Evolutionary conservation across 129 eudicot species (phyloP), one percentile per base, ranked within the genome.

Genomic region (Flaveria ramosissima): DNA sequence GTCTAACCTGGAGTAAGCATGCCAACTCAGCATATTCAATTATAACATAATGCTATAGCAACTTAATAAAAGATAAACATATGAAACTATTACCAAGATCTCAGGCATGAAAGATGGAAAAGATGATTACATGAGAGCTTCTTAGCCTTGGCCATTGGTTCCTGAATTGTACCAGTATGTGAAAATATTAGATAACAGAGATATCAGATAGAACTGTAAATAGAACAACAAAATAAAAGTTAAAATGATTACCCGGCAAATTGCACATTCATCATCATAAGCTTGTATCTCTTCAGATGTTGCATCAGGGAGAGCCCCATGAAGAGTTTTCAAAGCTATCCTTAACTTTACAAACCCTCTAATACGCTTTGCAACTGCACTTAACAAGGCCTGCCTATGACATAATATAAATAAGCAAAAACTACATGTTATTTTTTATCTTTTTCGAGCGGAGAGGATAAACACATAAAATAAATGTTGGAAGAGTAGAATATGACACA

Each of bases 61-160:
- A 47, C 75, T 55, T 48, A 72, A 71, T 70, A 53, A 21, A 42
- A 11, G 46, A 13, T 17, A 60, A 12, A 69, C 41, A 42, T 10
- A 48, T 53, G 71, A 24, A 27, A 53, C 0, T 84, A 30, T 41
- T 90, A 93, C 98, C 98, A 93, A 41, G 98, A 93, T 85, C 98
- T 85, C 85, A 93, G 92, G 83, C 98, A 93, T 21, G 90, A 84
- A 65, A 93, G 96, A 85, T 93, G 98, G 73, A 88, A 93, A 62
- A 93, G 93, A 84, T 93, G 98, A 74, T 90, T 91, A 72, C 98
- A 93, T 13, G 98, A 75, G 53, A 93, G 95, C 88, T 82, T 93
- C 92, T 93, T 93, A 46, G 98, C 98, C 84, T 88, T 93, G 65
- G 98, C 96, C 98, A 93, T 93, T 42, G 96, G 98, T 85, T 90